phyloP scores from a whole-genome alignment of 176 grass and related monocot genomes.

The Oropetium thomaeum region DNA sequence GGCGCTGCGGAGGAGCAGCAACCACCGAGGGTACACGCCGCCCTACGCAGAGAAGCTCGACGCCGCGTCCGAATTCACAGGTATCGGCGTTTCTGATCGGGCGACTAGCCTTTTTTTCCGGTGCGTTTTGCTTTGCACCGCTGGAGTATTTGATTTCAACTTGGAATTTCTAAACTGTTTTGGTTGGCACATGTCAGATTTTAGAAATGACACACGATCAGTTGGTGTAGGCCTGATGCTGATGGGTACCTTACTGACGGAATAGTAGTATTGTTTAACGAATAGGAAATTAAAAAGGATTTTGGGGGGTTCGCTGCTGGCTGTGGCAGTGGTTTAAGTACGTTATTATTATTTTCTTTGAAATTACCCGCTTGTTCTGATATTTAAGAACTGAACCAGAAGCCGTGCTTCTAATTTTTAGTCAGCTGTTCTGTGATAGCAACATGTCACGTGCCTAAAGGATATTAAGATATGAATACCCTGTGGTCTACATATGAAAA shows the following conservation, averaged over 20 bases:
- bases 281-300: not conserved
- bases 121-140: not conserved
- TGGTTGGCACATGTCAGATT: not conserved
- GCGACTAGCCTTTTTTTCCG: not conserved
- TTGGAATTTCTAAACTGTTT: not conserved
- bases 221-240: not conserved
- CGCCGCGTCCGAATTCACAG: conserved; percentile 48
- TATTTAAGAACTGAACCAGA: conserved; percentile 3
- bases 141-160: not conserved
- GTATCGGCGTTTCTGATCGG: conserved; percentile 19
- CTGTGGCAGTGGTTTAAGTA: not conserved
- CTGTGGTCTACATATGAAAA: not conserved
- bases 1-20: conserved; percentile 37
- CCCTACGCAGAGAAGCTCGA: conserved; percentile 73
- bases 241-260: not conserved
- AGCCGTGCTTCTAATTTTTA: not conserved
- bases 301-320: not conserved
- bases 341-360: not conserved
- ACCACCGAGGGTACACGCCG: conserved; percentile 66
- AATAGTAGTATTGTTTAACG: not conserved
- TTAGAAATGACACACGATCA: not conserved
- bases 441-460: not conserved
- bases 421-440: not conserved
- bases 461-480: not conserved
- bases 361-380: not conserved